Evolutionary conservation across 2,329 filamentous ascomycete species (phyloP), one percentile per base, ranked within the genome.

Genomic region (Plectosphaerella sp.): DNA sequence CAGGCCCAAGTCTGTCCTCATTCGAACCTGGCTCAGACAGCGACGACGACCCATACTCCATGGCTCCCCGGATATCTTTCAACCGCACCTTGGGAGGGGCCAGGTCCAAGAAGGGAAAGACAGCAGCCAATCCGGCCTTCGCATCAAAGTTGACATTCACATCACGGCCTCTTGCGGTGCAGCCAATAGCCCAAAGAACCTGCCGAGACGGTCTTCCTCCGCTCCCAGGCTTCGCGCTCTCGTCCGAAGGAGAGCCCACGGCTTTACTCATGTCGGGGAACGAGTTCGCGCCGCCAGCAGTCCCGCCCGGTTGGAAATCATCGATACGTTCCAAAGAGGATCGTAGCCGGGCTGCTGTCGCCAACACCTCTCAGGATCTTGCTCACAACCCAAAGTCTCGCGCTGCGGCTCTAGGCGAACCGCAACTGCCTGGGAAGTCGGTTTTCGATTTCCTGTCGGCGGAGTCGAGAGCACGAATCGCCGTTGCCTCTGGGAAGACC

Each of bases 371-470:
- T 33, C 28, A 33, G 11, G 28, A 33, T 33, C 8, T 33, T 12
- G 83, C 77, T 1, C 77, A 96, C 9, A 84, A 96, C 64, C 86
- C 90, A 1, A 86, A 83, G 62, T 77, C 87, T 42, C 84, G 94
- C 56, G 92, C 91, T 12, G 84, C 84, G 35, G 51, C 51, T 25
- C 76, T 96, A 1, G 90, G 90, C 33, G 91, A 96, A 69, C 73
- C 80, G 16, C 80, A 83, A 36, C 74, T 97, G 1, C 92, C 92
- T 0, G 90, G 91, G 1, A 97, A 97, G 72, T 97, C 94, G 0
- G 86, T 99, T 3, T 99, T 97, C 67, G 92, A 97, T 69, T 99
- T 89, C 68, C 79, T 99, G 58, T 89, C 89, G 0, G 78, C 89
- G 0, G 80, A 88, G 35, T 84, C 89, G 4, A 84, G 94, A 55